Conservation (phyloP, 176 grass and related monocot genomes). For the Zizania latifolia region DNA sequence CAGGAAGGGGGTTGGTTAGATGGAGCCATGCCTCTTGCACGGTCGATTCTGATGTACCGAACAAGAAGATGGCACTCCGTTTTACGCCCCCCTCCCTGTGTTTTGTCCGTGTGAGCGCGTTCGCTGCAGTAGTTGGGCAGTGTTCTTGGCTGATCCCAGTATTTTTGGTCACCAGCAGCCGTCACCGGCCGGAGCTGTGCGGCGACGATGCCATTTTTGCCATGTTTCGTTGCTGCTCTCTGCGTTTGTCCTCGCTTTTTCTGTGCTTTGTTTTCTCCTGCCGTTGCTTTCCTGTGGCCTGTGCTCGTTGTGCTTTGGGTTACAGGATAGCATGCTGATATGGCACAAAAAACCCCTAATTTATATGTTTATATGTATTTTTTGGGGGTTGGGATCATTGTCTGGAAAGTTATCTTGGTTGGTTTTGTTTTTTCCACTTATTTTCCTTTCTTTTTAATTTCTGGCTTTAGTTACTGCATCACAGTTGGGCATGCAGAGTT, state of each 20-base stretch:
- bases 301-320: not conserved
- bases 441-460: not conserved
- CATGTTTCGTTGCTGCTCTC: not conserved
- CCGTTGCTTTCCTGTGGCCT: constrained; percentile 23
- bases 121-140: not conserved
- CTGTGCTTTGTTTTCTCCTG: not conserved
- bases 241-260: not conserved
- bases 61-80: constrained; percentile 33
- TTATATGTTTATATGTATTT: not conserved
- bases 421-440: not conserved
- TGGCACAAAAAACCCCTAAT: not conserved
- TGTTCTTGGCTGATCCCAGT: constrained; percentile 13
- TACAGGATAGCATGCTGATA: not conserved
- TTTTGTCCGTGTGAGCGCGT: not conserved
- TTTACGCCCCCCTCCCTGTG: constrained; percentile 8
- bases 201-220: not conserved
- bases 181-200: not conserved
- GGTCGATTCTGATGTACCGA: constrained; percentile 21
- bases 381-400: not conserved
- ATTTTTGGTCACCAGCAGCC: constrained; percentile 10
- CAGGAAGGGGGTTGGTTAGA: constrained; percentile 5
- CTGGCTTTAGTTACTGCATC: not conserved
- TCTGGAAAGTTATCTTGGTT: not conserved
- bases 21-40: constrained; percentile 16
- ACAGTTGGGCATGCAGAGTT: not conserved